Percentiles rank a stretch among this genome's conserved stretches.
These are phyloP conservation scores for Cyberlindnera maritima DNA, from an alignment of 805 yeast species.

Conservation along the genomic window DNA sequence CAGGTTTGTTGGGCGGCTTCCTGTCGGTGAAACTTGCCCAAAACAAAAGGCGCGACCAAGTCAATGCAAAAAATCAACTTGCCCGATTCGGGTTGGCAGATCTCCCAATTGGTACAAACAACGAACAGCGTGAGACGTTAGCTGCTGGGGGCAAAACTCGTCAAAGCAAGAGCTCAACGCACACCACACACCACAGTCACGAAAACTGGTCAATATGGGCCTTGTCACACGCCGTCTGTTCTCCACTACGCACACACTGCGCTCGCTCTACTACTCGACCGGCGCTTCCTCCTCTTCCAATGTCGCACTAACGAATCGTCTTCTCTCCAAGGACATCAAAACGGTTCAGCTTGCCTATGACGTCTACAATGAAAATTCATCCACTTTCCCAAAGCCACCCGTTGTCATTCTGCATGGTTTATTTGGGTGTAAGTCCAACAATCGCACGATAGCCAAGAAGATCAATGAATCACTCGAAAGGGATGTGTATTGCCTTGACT, in stretches of 20 bases:
- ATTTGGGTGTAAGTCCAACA: slow-evolving; percentile 82
- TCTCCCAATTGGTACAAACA: neutral
- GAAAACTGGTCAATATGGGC: neutral
- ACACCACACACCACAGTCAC: no score
- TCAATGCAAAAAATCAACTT: neutral
- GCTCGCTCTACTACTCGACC: slow-evolving; percentile 7
- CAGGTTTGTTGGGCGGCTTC: neutral
- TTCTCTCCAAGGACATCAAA: slow-evolving; percentile 37
- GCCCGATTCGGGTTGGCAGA: slow-evolving; percentile 5
- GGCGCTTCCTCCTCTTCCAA: slow-evolving; percentile 1
- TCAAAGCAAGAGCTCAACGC: no score
- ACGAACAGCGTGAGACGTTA: neutral
- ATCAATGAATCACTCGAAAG: slow-evolving; percentile 46
- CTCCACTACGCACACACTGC: neutral
- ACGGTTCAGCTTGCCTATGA: slow-evolving; percentile 59
- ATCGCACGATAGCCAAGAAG: slow-evolving; percentile 70
- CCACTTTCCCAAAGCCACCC: slow-evolving; percentile 44
- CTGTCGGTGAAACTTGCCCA: slow-evolving; percentile 6
- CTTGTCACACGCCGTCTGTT: neutral
- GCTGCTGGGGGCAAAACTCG: no score
- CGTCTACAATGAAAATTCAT: slow-evolving; percentile 33
- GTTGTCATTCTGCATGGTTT: slow-evolving; percentile 83
- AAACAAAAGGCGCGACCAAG: neutral
- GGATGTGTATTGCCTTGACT: slow-evolving; percentile 68
- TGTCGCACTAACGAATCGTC: slow-evolving; percentile 25